Evolutionary conservation across 495 filamentous ascomycete genomes (phyloP).

Genomic region (Sporormia fimetaria): DNA sequence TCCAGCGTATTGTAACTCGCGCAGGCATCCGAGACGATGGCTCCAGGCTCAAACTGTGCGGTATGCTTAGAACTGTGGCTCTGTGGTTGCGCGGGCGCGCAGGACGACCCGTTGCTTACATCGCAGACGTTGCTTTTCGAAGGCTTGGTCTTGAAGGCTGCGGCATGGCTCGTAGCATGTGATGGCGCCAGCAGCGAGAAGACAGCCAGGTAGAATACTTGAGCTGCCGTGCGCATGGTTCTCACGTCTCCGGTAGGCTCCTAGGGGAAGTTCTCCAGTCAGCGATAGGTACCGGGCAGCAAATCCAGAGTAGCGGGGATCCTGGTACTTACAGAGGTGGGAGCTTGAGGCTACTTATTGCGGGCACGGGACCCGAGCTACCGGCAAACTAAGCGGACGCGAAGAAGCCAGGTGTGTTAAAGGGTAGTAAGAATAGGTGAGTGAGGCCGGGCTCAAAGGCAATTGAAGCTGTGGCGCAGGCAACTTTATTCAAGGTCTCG

Average conservation of each 20-base stretch:
- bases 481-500: too few relatives aligned
- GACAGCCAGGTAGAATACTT: conserved; percentile 63
- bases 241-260: conserved; percentile 1
- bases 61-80: conserved; percentile 15
- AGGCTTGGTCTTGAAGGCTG: conserved; percentile 29
- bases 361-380: conserved; percentile 4
- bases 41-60: conserved; percentile 49
- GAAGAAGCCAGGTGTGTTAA: conserved; percentile 22
- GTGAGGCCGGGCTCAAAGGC: conserved; percentile 1
- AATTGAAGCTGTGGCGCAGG: too few relatives aligned
- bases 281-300: too few relatives aligned
- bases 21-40: conserved; percentile 75
- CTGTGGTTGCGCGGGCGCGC: conserved; percentile 5
- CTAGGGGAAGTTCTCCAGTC: conserved; percentile 12
- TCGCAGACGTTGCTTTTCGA: conserved; percentile 49
- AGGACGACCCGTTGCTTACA: conserved; percentile 39
- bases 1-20: conserved; percentile 87
- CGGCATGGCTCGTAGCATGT: conserved; percentile 33
- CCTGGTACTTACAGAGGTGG: conserved; percentile 15
- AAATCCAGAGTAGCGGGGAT: conserved; percentile 9
- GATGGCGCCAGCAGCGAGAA: conserved; percentile 53
- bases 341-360: background rate
- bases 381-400: too few relatives aligned
- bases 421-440: conserved; percentile 1
- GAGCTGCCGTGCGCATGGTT: conserved; percentile 55